A percentile compares a stretch with the other conserved stretches of the same genome.
Conservation (phyloP, 75 land plant genomes). For the Selaginella tamariscina region DNA sequence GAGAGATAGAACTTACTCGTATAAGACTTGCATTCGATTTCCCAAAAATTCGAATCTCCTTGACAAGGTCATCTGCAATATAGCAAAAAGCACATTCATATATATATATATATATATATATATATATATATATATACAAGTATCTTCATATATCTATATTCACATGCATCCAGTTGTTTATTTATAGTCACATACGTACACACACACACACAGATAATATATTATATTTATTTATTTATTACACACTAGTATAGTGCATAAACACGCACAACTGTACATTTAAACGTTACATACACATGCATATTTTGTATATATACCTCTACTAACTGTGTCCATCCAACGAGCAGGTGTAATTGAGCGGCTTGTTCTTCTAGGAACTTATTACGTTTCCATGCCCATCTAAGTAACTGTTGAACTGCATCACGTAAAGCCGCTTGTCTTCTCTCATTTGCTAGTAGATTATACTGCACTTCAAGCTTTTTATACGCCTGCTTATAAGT, state of each 20-base stretch:
- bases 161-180: no score
- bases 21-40: conserved; percentile 50
- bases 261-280: no score
- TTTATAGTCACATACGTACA: no score
- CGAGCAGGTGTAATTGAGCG: conserved; percentile 90
- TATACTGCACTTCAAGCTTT: conserved; percentile 34
- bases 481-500: conserved; percentile 37
- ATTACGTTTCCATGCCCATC: conserved; percentile 95
- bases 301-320: no score
- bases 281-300: no score
- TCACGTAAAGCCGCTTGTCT: conserved; percentile 50
- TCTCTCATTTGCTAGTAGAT: conserved; percentile 34
- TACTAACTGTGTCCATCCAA: conserved; percentile 86
- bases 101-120: no score
- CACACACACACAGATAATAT: no score
- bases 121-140: no score
- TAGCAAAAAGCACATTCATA: background rate
- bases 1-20: conserved; percentile 62
- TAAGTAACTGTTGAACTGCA: conserved; percentile 60
- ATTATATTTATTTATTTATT: no score
- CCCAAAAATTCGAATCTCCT: conserved; percentile 54
- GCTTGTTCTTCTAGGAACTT: conserved; percentile 89
- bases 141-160: no score
- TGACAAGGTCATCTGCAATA: conserved; percentile 57
- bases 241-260: no score